These are phyloP conservation scores for Papiliotrema laurentii DNA, from an alignment of 1,284 basidiomycete species.

Conservation along the genomic window DNA sequence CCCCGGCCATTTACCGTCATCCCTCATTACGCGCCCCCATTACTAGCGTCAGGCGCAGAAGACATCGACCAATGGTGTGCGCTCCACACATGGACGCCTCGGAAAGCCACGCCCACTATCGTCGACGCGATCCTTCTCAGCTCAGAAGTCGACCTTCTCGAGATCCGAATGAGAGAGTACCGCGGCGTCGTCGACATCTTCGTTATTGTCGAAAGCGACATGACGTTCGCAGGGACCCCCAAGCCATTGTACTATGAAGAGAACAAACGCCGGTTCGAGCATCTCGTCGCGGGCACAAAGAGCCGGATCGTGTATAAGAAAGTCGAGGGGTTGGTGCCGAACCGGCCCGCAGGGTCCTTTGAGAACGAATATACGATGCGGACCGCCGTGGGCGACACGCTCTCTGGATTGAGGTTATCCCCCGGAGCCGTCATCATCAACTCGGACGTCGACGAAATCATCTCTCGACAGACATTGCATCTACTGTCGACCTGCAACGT, in stretches of 20 bases:
- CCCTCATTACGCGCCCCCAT: constrained; percentile 15
- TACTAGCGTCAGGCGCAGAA: background rate
- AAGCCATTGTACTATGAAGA: constrained; percentile 56
- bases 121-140: constrained; percentile 59
- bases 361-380: constrained; percentile 46
- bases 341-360: constrained; percentile 42
- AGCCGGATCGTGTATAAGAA: constrained; percentile 15
- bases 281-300: constrained; percentile 6
- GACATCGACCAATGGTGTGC: constrained; percentile 16
- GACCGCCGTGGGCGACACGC: constrained; percentile 21
- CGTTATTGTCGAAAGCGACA: constrained; percentile 62
- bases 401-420: constrained; percentile 5
- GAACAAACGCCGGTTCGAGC: constrained; percentile 14
- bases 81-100: constrained; percentile 18
- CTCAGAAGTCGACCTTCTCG: constrained; percentile 64
- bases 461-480: constrained; percentile 55
- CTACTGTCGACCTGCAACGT: constrained; percentile 58
- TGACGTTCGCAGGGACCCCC: constrained; percentile 59
- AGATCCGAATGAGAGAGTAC: constrained; percentile 64
- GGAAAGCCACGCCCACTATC: constrained; percentile 6
- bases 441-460: constrained; percentile 67
- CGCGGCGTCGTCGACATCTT: constrained; percentile 60
- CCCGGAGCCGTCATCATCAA: constrained; percentile 54
- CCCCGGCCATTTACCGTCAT: constrained; percentile 13
- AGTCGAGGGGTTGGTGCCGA: constrained; percentile 22